Conservation (phyloP, 164 flowering plant genomes). For the Berberis thunbergii region DNA sequence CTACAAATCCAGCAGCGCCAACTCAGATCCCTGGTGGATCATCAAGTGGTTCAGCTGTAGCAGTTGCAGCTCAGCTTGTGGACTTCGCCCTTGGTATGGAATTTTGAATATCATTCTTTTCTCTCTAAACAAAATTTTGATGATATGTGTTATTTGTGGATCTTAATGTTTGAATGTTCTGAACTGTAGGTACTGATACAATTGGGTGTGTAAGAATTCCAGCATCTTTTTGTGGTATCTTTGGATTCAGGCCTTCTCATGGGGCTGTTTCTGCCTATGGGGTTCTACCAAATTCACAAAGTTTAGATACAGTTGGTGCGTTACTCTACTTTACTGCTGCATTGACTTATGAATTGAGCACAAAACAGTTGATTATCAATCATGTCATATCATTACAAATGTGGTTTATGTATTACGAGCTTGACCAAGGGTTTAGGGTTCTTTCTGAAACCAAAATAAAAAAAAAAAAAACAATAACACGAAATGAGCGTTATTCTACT, state of each 20-base stretch:
- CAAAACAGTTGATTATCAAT: too few species aligned
- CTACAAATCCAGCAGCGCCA: constrained; percentile 63
- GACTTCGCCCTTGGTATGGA: constrained; percentile 81
- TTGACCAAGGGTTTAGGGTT: too few species aligned
- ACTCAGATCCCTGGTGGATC: constrained; percentile 84
- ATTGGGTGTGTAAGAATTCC: constrained; percentile 75
- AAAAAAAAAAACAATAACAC: too few species aligned
- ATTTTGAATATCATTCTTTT: constrained; percentile 1
- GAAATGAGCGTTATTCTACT: too few species aligned
- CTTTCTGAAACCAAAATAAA: too few species aligned
- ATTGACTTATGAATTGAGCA: not conserved
- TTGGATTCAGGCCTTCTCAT: constrained; percentile 89
- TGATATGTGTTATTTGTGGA: not conserved
- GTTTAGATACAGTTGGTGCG: constrained; percentile 84
- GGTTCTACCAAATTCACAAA: constrained; percentile 69
- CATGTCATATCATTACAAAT: too few species aligned
- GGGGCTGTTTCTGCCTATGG: constrained; percentile 69
- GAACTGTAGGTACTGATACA: constrained; percentile 72
- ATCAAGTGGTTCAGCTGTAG: constrained; percentile 97
- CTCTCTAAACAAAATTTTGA: not conserved
- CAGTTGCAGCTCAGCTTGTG: constrained; percentile 87
- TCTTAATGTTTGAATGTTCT: not conserved
- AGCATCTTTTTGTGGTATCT: constrained; percentile 84
- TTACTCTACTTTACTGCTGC: not conserved
- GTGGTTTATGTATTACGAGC: too few species aligned